Percentiles rank a stretch among this genome's conserved stretches.
phyloP scores from a whole-genome alignment of 2,329 filamentous ascomycete species.

The Paradendryphiella salina region DNA sequence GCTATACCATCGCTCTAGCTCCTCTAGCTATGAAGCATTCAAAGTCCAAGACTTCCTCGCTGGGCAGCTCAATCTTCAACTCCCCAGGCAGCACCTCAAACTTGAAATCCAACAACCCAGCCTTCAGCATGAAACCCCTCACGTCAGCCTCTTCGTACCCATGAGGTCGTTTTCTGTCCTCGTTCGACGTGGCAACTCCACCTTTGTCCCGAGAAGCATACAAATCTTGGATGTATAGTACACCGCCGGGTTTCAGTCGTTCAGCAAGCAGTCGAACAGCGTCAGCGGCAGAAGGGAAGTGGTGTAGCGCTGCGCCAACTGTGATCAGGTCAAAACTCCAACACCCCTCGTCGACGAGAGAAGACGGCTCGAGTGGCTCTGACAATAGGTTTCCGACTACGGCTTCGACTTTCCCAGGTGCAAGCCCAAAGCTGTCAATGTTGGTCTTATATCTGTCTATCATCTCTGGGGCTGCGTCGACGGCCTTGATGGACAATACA shows the following conservation, averaged over 20 bases:
- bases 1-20: not conserved
- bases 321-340: not conserved
- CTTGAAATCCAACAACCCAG: not conserved
- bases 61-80: not conserved
- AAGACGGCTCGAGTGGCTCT: not conserved
- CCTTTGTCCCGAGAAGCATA: not conserved
- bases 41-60: not conserved
- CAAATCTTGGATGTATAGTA: constrained; percentile 9
- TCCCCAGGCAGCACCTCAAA: not conserved
- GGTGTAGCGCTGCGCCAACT: not conserved
- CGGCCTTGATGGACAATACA: constrained; percentile 9
- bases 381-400: constrained; percentile 1
- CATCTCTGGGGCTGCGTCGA: constrained; percentile 11
- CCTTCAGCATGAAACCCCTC: not conserved
- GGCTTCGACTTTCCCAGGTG: not conserved
- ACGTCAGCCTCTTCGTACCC: not conserved
- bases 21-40: not conserved
- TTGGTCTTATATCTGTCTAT: constrained; percentile 7
- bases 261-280: not conserved
- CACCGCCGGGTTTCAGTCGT: constrained; percentile 5
- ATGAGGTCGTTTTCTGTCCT: not conserved
- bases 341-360: not conserved
- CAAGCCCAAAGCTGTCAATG: not conserved
- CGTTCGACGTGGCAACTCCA: not conserved
- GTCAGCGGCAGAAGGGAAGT: not conserved